phyloP scores from a whole-genome alignment of 352 stramenopile genomes.

The Globisporangium viniferum region DNA sequence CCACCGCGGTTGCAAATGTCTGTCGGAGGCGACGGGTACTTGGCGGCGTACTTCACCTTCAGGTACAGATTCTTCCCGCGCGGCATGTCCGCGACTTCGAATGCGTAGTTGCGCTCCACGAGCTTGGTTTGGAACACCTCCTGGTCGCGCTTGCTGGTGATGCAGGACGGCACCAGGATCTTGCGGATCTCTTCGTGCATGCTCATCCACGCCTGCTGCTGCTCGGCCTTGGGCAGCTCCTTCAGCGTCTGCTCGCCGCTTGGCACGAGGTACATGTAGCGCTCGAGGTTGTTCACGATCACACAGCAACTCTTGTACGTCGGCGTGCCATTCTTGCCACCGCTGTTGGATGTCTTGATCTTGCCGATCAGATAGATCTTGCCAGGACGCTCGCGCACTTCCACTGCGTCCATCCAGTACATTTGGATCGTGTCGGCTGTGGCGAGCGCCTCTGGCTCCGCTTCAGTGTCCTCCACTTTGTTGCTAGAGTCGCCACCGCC shows the following conservation, averaged over 20 bases:
- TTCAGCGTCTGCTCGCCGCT: conserved; percentile 39
- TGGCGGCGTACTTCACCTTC: conserved; percentile 97
- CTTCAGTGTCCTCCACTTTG: conserved; percentile 26
- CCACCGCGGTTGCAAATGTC: conserved; percentile 88
- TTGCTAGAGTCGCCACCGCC: conserved; percentile 24
- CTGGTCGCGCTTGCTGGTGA: conserved; percentile 70
- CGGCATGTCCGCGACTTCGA: conserved; percentile 95
- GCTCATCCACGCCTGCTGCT: conserved; percentile 80
- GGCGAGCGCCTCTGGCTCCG: conserved; percentile 26
- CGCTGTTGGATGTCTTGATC: conserved; percentile 55
- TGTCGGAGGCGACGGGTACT: conserved; percentile 82
- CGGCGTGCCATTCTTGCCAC: conserved; percentile 28
- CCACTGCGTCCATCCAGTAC: conserved; percentile 97
- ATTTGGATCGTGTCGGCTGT: conserved; percentile 87
- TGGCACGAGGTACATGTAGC: conserved; percentile 94
- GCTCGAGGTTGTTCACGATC: conserved; percentile 93
- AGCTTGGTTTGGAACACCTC: conserved; percentile 92
- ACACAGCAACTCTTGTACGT: conserved; percentile 95
- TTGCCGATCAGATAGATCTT: conserved; percentile 98
- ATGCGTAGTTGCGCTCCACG: conserved; percentile 97
- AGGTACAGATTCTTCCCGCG: conserved; percentile 94
- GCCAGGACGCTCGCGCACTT: conserved; percentile 91
- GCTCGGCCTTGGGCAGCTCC: conserved; percentile 91
- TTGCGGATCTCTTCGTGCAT: conserved; percentile 91
- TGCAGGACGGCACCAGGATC: conserved; percentile 86